Base-by-base conservation (phyloP, 2,329 filamentous ascomycete genomes). In the Stachybotrys elegans region DNA sequence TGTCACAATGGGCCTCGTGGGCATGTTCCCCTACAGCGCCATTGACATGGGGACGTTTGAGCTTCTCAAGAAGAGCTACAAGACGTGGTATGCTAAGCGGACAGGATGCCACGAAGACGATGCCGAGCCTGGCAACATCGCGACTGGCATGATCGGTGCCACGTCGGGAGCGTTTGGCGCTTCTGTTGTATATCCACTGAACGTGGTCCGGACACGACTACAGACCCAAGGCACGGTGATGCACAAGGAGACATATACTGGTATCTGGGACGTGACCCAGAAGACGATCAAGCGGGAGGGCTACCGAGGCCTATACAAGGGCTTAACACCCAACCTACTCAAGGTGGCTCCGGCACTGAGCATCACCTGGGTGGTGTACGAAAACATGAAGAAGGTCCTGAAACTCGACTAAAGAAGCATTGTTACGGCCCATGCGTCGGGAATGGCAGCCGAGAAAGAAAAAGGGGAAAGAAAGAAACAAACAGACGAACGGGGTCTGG, bases 1-100 rank as follows among this genome's bases (percentile, higher is more conserved):
- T 32, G 77, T 98, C 25, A 91, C 90, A 0, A 93, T 97, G 79
- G 93, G 93, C 14, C 76, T 98, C 4, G 70, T 96, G 41, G 93
- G 93, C 61, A 96, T 97, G 83, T 98, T 98, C 57, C 93, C 93
- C 0, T 98, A 97, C 64, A 92, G 90, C 34, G 93, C 93, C 40
- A 94, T 98, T 59, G 93, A 98, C 61, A 84, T 98, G 58, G 89
- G 88, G 51, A 95, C 89, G 1, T 98, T 97, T 59, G 93, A 98
- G 67, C 82, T 93, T 48, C 77, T 96, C 49, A 98, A 98, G 68
- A 81, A 79, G 39, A 75, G 75, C 7, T 81, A 94, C 51, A 78
- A 85, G 25, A 69, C 69, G 4, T 83, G 84, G 51, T 86, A 89
- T 58, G 86, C 89, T 12, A 81, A 79, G 46, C 68, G 75, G 25